Conservation (phyloP, 1,139 yeast genomes). For the Debaryomycetaceae sp. region DNA sequence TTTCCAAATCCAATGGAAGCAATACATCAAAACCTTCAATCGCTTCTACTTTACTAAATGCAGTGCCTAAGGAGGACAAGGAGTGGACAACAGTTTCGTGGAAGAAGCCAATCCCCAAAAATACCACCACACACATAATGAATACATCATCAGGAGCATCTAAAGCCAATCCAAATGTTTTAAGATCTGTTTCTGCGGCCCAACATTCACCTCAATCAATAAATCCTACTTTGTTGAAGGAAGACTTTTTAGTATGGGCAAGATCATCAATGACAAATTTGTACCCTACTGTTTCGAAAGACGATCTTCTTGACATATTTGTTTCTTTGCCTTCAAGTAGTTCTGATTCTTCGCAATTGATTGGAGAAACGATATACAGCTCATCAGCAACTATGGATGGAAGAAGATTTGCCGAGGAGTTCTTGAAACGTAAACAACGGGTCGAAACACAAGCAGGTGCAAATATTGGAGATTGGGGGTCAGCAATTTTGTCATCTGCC, state of each 20-base stretch:
- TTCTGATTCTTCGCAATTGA: constrained; percentile 74
- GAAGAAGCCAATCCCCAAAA: constrained; percentile 24
- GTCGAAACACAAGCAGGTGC: constrained; percentile 58
- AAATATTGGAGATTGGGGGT: constrained; percentile 64
- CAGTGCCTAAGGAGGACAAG: constrained; percentile 27
- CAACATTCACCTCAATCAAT: constrained; percentile 23
- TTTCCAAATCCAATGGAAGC: constrained; percentile 20
- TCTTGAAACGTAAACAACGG: constrained; percentile 68
- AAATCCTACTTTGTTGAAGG: constrained; percentile 34
- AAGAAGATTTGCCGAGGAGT: constrained; percentile 87
- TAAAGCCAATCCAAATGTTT: constrained; percentile 38
- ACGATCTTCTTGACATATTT: constrained; percentile 77
- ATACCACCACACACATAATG: constrained; percentile 18
- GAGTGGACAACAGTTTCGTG: constrained; percentile 45
- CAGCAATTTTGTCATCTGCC: constrained; percentile 52
- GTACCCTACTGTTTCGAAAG: constrained; percentile 68
- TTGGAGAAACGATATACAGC: constrained; percentile 88
- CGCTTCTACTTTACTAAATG: constrained; percentile 28
- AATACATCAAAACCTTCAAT: constrained; percentile 18
- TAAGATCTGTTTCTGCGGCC: constrained; percentile 45
- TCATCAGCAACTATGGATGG: constrained; percentile 94
- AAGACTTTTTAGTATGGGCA: constrained; percentile 85
- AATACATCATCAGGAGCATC: constrained; percentile 23
- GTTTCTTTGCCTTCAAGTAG: constrained; percentile 69
- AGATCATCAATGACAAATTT: constrained; percentile 68